These are phyloP conservation scores for Penicillium sp. DNA, from an alignment of 2,329 filamentous ascomycete species.

Conservation along the genomic window DNA sequence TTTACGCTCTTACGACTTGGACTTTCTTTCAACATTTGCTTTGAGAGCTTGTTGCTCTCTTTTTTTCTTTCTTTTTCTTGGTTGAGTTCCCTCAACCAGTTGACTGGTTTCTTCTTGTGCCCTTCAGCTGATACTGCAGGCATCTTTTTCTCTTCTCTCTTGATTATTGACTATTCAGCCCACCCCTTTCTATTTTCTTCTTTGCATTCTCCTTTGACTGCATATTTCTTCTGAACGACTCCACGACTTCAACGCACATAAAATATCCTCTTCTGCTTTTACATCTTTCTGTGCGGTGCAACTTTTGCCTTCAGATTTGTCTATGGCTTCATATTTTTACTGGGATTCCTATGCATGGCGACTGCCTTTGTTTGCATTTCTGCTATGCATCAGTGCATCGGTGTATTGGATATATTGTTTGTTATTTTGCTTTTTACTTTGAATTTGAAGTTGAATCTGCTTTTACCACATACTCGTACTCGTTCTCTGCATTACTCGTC, in stretches of 20 bases:
- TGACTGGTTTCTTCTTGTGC: background rate
- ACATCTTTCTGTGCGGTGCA: background rate
- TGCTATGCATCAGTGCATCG: background rate
- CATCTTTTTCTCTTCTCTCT: background rate
- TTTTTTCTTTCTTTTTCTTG: constrained; percentile 7
- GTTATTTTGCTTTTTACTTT: background rate
- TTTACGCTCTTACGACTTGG: constrained; percentile 14
- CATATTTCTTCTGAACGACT: background rate
- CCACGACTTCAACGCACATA: constrained; percentile 4
- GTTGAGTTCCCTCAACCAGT: background rate
- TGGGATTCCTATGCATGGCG: constrained; percentile 7
- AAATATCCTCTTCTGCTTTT: constrained; percentile 6
- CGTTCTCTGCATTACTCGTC: background rate
- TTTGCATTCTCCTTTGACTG: background rate
- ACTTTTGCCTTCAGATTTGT: background rate
- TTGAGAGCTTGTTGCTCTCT: background rate
- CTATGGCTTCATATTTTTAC: background rate
- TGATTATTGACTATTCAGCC: background rate
- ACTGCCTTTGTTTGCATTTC: background rate
- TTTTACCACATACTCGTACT: background rate
- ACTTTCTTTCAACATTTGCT: background rate
- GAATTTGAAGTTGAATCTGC: background rate
- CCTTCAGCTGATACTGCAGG: background rate
- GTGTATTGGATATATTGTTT: constrained; percentile 11
- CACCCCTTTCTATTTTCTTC: background rate